phyloP scores from a whole-genome alignment of 2,329 filamentous ascomycete genomes.

The Aspergillus jensenii region DNA sequence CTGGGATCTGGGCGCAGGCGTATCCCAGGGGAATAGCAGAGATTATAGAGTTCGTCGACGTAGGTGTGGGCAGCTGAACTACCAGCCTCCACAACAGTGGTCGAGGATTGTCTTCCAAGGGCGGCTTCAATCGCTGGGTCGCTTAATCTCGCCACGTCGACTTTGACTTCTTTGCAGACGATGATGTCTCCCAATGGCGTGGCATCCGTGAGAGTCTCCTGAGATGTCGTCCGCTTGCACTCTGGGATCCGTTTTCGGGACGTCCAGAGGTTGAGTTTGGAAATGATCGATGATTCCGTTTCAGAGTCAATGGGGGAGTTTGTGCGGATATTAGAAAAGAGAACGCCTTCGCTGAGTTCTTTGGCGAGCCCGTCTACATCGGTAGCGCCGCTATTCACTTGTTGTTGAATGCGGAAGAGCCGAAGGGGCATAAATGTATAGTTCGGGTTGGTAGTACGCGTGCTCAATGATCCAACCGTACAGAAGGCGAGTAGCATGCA shows the following conservation, averaged over 20 bases:
- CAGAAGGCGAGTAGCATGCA: constrained; percentile 57
- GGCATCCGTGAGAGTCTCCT: constrained; percentile 23
- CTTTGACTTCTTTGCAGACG: constrained; percentile 61
- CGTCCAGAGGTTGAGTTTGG: constrained; percentile 25
- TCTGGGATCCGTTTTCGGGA: constrained; percentile 7
- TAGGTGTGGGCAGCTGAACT: constrained; percentile 38
- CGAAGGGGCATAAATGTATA: constrained; percentile 62
- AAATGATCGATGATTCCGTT: constrained; percentile 19
- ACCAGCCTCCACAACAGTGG: constrained; percentile 26
- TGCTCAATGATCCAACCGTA: constrained; percentile 62
- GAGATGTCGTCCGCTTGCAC: constrained; percentile 8
- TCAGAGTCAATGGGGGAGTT: constrained; percentile 26
- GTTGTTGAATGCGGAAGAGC: constrained; percentile 67
- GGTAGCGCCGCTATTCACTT: constrained; percentile 55
- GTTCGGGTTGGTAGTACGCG: constrained; percentile 50
- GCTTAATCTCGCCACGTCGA: constrained; percentile 45
- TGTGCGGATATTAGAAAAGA: constrained; percentile 37
- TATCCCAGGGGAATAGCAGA: constrained; percentile 32
- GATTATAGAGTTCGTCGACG: constrained; percentile 48
- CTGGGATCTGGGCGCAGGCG: constrained; percentile 25
- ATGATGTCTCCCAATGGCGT: constrained; percentile 57
- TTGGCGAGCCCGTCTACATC: constrained; percentile 62
- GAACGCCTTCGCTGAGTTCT: constrained; percentile 62
- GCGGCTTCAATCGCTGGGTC: constrained; percentile 21
- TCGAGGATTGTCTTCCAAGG: constrained; percentile 21